phyloP scores from a whole-genome alignment of 164 flowering plant species.

The Umbilicus rupestris region DNA sequence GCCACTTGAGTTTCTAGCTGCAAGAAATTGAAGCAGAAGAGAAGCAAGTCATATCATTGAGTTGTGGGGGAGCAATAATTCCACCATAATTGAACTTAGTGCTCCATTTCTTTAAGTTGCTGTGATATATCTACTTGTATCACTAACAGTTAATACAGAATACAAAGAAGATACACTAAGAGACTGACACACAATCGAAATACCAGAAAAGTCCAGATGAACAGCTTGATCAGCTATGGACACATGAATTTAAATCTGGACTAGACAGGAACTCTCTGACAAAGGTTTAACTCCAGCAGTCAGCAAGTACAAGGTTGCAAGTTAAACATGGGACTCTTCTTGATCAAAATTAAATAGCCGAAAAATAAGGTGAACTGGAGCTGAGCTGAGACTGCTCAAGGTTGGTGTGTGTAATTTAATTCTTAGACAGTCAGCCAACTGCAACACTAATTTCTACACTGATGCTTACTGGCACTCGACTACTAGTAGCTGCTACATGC shows the following conservation, averaged over 20 bases:
- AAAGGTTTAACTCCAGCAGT: neutral
- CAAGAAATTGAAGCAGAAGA: no score
- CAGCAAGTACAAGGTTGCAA: constrained; percentile 1
- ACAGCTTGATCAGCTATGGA: neutral
- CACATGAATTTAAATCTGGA: neutral
- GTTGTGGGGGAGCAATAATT: neutral
- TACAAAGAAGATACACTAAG: neutral
- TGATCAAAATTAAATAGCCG: neutral
- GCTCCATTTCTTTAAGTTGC: neutral
- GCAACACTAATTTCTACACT: neutral
- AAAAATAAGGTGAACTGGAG: neutral
- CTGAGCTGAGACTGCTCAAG: neutral
- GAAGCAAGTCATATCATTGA: no score
- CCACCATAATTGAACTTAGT: neutral
- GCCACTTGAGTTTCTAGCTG: no score
- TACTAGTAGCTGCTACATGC: neutral
- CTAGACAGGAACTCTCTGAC: constrained; percentile 2
- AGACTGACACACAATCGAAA: neutral
- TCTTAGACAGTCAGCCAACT: neutral
- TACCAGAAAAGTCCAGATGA: neutral
- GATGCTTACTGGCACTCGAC: neutral
- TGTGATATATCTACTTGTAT: neutral
- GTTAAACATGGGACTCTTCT: neutral
- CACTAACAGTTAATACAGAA: neutral
- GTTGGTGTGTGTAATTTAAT: neutral